Evolutionary conservation across 2,329 filamentous ascomycete species (phyloP).

Genomic region (Pseudocercospora ulei): DNA sequence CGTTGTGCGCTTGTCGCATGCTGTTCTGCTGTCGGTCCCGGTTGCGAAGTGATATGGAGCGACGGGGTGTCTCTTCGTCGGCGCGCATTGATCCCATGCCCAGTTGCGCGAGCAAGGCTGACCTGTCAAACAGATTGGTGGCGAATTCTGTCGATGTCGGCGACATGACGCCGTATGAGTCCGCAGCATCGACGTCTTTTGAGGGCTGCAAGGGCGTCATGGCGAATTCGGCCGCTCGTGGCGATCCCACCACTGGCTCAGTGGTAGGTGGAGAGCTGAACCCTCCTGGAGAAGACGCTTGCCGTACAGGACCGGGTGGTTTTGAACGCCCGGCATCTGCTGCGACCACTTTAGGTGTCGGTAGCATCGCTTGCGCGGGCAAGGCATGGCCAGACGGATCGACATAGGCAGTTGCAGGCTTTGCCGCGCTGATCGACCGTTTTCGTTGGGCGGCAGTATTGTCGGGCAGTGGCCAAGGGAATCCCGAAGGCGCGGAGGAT

Average conservation of each 20-base stretch:
- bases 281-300: constrained; percentile 7
- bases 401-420: constrained; percentile 47
- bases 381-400: constrained; percentile 33
- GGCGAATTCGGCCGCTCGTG: constrained; percentile 35
- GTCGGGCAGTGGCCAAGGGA: constrained; percentile 49
- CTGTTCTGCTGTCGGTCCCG: constrained; percentile 10
- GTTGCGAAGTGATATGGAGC: constrained; percentile 22
- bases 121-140: constrained; percentile 32
- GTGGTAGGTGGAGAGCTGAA: not conserved
- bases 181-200: constrained; percentile 30
- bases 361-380: constrained; percentile 30
- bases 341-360: constrained; percentile 20
- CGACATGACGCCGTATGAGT: constrained; percentile 36
- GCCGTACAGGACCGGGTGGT: constrained; percentile 6
- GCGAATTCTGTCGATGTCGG: constrained; percentile 38
- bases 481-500: constrained; percentile 56
- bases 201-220: constrained; percentile 32
- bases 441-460: constrained; percentile 23
- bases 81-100: constrained; percentile 33
- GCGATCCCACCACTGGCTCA: constrained; percentile 29
- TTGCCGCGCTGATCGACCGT: constrained; percentile 26
- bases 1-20: not conserved
- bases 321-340: constrained; percentile 6
- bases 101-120: constrained; percentile 31
- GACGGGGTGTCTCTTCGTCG: constrained; percentile 22